These are phyloP conservation scores for Syzygium jambos DNA, from an alignment of 345 rosid species.

Conservation along the genomic window DNA sequence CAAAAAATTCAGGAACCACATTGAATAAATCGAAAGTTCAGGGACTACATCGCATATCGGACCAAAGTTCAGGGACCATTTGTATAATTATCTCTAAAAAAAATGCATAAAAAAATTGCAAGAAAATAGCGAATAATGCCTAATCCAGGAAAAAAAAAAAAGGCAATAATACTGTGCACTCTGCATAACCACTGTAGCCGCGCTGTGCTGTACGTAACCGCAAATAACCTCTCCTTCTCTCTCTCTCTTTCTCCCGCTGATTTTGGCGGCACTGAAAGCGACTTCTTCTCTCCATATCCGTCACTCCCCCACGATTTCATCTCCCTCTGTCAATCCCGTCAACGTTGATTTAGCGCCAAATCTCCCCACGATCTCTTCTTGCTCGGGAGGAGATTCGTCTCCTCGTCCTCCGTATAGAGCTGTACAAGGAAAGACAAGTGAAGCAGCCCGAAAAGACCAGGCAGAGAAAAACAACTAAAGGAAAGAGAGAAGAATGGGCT, in stretches of 20 bases:
- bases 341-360: neutral
- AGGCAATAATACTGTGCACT: neutral
- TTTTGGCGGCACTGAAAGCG: slow-evolving; percentile 56
- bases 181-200: neutral
- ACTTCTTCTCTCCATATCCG: neutral
- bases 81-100: too few relatives aligned
- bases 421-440: neutral
- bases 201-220: neutral
- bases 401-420: neutral
- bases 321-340: neutral
- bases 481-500: neutral
- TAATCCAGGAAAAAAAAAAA: neutral
- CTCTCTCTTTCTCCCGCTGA: slow-evolving; percentile 33
- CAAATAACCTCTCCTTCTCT: slow-evolving; percentile 8
- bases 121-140: neutral
- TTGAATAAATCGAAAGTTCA: too few relatives aligned
- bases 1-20: too few relatives aligned
- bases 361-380: neutral
- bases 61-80: too few relatives aligned
- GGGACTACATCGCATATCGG: too few relatives aligned
- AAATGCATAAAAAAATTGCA: neutral
- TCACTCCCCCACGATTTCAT: neutral
- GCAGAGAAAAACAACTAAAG: neutral
- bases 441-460: neutral
- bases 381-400: neutral